Evolutionary conservation across 192 early-diverging fungal genomes (phyloP).

Genomic region (Gonapodya prolifera): DNA sequence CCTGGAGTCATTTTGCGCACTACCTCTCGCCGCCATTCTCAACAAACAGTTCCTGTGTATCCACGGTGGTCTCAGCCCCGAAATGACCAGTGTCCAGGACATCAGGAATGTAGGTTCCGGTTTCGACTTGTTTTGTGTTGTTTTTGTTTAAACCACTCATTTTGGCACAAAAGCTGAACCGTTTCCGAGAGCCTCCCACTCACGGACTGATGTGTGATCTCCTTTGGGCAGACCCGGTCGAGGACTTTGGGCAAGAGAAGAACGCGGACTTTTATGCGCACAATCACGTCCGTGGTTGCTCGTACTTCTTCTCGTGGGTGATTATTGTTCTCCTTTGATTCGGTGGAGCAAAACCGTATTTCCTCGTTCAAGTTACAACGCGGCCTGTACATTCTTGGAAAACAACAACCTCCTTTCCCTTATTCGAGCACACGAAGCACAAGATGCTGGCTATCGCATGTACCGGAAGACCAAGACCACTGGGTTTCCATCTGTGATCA

Average conservation of each 20-base stretch:
- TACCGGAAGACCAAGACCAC: constrained; percentile 88
- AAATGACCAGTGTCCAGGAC: constrained; percentile 83
- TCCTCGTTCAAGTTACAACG: constrained; percentile 83
- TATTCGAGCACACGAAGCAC: constrained; percentile 95
- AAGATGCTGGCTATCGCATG: constrained; percentile 94
- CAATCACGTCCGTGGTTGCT: constrained; percentile 89
- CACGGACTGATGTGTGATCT: constrained; percentile 94
- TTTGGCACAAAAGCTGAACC: constrained; percentile 50
- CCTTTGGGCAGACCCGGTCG: constrained; percentile 88
- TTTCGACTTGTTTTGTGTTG: not conserved
- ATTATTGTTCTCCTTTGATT: constrained; percentile 1
- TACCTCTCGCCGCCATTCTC: constrained; percentile 87
- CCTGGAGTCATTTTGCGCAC: constrained; percentile 78
- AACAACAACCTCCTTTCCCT: constrained; percentile 86
- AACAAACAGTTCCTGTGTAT: constrained; percentile 94
- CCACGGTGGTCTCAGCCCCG: constrained; percentile 90
- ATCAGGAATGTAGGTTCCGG: constrained; percentile 38
- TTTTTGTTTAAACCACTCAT: not conserved
- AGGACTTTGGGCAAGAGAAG: constrained; percentile 94
- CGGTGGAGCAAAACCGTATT: too few relatives aligned
- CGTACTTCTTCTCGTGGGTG: constrained; percentile 76
- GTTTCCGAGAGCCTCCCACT: constrained; percentile 85
- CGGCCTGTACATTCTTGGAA: constrained; percentile 87
- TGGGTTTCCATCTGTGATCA: constrained; percentile 92
- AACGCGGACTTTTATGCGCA: constrained; percentile 71